Evolutionary conservation across 176 grass and related monocot species (phyloP).

Genomic region (Paspalum vaginatum): DNA sequence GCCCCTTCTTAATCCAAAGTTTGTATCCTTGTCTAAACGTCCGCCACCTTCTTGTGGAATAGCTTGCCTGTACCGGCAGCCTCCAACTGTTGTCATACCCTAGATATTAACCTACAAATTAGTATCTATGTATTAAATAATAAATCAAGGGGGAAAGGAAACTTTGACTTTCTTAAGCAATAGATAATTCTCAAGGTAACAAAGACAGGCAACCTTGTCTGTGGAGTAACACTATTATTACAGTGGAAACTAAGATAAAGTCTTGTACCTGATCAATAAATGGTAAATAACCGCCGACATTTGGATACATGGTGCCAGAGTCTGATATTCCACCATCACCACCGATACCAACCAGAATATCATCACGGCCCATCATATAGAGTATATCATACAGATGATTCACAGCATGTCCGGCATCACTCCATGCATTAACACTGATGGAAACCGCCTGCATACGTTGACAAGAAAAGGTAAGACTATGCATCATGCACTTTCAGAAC

Average conservation of each 20-base stretch:
- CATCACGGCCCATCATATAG: conserved; percentile 89
- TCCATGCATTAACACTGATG: conserved; percentile 69
- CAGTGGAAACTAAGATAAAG: not conserved
- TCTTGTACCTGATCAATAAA: conserved; percentile 74
- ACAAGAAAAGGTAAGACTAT: not conserved
- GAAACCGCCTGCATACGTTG: conserved; percentile 59
- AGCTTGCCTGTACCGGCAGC: conserved; percentile 76
- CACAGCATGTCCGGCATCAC: conserved; percentile 76
- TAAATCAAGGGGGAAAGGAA: not conserved
- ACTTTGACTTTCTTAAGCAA: not conserved
- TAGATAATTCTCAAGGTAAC: conserved; percentile 10
- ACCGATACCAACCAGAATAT: conserved; percentile 71
- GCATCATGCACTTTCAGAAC: not conserved
- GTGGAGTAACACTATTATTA: not conserved
- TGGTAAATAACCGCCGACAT: conserved; percentile 79
- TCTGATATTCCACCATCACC: conserved; percentile 87
- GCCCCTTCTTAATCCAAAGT: conserved; percentile 60
- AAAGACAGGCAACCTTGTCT: not conserved
- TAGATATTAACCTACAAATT: conserved; percentile 36
- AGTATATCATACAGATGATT: conserved; percentile 81
- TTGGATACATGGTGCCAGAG: conserved; percentile 57
- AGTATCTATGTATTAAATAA: conserved; percentile 26
- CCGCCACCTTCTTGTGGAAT: conserved; percentile 72
- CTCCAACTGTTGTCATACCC: conserved; percentile 66
- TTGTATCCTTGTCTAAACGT: conserved; percentile 62